Evolutionary conservation across 305 asterid genomes (phyloP), one percentile per base, ranked within the genome.

Genomic region (Ilex paraguariensis): DNA sequence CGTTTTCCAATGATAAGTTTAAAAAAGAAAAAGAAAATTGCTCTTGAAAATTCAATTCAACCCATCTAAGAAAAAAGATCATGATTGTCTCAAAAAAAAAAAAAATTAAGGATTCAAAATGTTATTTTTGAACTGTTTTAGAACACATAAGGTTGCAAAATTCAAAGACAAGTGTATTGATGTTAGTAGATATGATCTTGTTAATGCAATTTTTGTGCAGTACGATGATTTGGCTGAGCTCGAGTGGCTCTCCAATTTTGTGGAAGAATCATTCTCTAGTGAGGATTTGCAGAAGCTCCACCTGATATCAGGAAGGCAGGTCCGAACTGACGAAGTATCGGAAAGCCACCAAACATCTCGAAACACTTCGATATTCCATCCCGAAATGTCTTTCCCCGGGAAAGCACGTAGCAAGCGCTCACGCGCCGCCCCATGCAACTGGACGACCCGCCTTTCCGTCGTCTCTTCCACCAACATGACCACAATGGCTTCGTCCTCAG

Each of bases 391-490:
- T 2, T 91, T 87, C 16, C 97, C 97, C 0, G 95, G 83, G 31
- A 90, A 87, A 76, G 95, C 97, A 60, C 91, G 97, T 3, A 87
- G 91, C 85, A 90, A 90, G 69, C 87, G 95, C 33, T 77, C 95
- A 3, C 97, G 97, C 48, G 82, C 86, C 54, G 85, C 91, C 57
- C 87, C 95, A 0, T 87, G 79, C 45, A 85, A 81, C 63, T 87
- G 97, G 97, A 70, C 91, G 0, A 84, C 97, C 16, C 90, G 91
- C 65, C 87, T 85, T 13, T 80, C 82, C 7, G 81, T 70, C 15
- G 86, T 84, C 65, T 64, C 95, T 0, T 66, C 77, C 0, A 40
- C 44, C 31, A 50, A 61, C 16, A 31, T 14, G 2, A 60, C 77
- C 6, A n/a, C 70, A 31, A 55, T 77, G 54, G 80, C 96, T 3